A percentile compares a stretch with the other conserved stretches of the same genome.
phyloP scores from a whole-genome alignment of 192 early-diverging fungal genomes.

The Coemansia sp. region DNA sequence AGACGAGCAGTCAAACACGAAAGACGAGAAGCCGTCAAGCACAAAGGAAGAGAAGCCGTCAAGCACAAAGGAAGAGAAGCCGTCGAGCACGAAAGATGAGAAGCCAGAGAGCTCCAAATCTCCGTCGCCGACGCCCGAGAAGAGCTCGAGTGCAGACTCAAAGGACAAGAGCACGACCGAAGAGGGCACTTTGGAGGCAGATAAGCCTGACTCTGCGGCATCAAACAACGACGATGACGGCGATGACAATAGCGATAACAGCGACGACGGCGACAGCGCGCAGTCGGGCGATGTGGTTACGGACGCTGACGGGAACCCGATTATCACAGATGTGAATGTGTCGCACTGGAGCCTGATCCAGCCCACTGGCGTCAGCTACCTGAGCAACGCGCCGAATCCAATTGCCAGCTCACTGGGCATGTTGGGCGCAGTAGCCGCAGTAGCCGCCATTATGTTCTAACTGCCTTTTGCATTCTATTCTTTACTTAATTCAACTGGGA shows the following conservation, averaged over 20 bases:
- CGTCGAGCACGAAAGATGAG: constrained; percentile 9
- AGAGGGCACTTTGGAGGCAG: neutral
- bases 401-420: neutral
- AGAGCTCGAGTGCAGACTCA: neutral
- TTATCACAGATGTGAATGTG: constrained; percentile 33
- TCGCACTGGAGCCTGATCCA: constrained; percentile 46
- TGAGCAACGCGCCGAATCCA: constrained; percentile 28
- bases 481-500: neutral
- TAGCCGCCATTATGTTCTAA: constrained; percentile 21
- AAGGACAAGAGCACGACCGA: constrained; percentile 4
- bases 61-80: neutral
- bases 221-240: neutral
- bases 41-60: constrained; percentile 8
- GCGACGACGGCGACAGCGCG: constrained; percentile 6
- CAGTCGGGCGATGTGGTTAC: constrained; percentile 11
- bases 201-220: neutral
- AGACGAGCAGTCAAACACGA: neutral
- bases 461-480: no score
- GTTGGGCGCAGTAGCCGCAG: constrained; percentile 10
- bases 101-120: neutral
- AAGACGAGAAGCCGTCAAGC: neutral
- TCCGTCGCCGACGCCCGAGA: constrained; percentile 4
- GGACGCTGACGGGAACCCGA: constrained; percentile 47
- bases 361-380: constrained; percentile 44
- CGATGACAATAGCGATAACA: constrained; percentile 7